Evolutionary conservation across 139 green algal species (phyloP).

Genomic region (Coelastrella sp.): DNA sequence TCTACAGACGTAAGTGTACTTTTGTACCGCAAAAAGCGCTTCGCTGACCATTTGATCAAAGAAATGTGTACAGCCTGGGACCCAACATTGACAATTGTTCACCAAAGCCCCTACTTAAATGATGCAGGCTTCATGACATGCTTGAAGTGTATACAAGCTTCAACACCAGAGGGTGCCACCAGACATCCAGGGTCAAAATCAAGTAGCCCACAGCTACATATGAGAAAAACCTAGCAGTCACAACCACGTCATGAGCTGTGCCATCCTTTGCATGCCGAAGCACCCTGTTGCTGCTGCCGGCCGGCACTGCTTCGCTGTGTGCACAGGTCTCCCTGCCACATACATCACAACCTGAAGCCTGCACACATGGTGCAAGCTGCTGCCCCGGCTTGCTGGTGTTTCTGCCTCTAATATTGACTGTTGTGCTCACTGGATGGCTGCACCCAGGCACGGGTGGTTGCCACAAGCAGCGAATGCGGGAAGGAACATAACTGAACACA

Average conservation of each 20-base stretch:
- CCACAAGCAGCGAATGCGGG: constrained; percentile 16
- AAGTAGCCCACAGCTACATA: constrained; percentile 28
- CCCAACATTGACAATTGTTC: too few relatives aligned
- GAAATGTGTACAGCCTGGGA: too few relatives aligned
- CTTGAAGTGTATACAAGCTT: not conserved
- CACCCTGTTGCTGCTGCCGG: not conserved
- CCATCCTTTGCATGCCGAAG: constrained; percentile 1
- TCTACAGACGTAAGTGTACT: too few relatives aligned
- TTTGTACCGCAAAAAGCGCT: too few relatives aligned
- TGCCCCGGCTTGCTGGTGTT: not conserved
- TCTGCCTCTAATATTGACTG: not conserved
- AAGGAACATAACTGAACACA: constrained; percentile 4
- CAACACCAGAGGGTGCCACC: constrained; percentile 3
- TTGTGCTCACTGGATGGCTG: not conserved
- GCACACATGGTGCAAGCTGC: too few relatives aligned
- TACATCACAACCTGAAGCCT: too few relatives aligned
- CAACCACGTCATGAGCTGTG: not conserved
- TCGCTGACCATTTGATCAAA: too few relatives aligned
- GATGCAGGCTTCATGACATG: constrained; percentile 14
- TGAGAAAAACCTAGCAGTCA: not conserved
- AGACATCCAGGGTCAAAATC: constrained; percentile 5
- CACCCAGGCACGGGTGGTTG: constrained; percentile 32
- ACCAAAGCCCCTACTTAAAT: too few relatives aligned
- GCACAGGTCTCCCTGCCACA: not conserved
- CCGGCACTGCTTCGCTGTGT: not conserved